Base-by-base conservation (phyloP, 2,329 filamentous ascomycete genomes). In the Penicillium sp. region DNA sequence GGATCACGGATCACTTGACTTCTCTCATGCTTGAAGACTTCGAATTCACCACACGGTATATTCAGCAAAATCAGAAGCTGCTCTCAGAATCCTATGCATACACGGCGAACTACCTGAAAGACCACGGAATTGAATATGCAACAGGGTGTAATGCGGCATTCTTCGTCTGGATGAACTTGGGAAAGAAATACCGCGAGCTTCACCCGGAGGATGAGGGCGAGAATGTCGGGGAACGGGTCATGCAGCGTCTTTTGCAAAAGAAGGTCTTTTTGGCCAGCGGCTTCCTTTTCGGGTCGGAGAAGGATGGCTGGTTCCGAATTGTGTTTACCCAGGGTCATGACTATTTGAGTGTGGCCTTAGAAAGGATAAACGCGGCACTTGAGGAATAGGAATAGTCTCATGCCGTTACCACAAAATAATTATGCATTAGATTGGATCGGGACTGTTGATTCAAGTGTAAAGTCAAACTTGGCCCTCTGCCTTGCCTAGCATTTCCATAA, bases 101-200 rank as follows among this genome's bases (percentile, higher is more conserved):
- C 21, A 72, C 77, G 0, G 72, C 70, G 0, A 40, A 49, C 0
- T 77, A 68, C 5, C 69, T 84, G 16, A 61, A 68, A 9, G 66
- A 71, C 2, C 70, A 79, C 8, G 74, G 76, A 2, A 76, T 85
- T 4, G 67, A 73, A 15, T 82, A 82, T 60, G 72, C 77, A 0
- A 67, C 74, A 0, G 80, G 80, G 0, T 75, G 71, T 5, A 85
- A 84, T 59, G 83, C 83, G 0, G 83, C 81, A 0, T 84, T 85
- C 63, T 86, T 86, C 63, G 60, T 86, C 2, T 85, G 79, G 75
- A 67, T 83, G 2, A 76, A 85, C 64, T 63, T 86, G 2, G 72
- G 71, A 0, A 70, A 70, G 64, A 66, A 46, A 16, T 73, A 70
- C 56, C 60, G 49, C 5, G 60, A 68, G 25, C 31, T 63, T 13